Conservation (phyloP, 2,329 filamentous ascomycete species). For the Nemania abortiva region DNA sequence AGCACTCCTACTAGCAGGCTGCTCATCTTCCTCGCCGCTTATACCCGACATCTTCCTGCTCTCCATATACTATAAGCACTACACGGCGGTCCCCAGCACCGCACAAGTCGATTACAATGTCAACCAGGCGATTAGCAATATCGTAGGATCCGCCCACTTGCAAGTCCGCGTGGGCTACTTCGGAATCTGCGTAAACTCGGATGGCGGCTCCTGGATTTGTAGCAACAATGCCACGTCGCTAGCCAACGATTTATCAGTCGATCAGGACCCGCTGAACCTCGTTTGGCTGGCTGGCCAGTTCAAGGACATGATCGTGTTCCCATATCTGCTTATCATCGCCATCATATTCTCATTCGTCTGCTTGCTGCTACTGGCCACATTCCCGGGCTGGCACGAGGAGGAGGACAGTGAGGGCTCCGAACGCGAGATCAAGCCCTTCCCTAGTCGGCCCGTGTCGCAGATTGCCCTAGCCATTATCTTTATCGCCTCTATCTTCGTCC, state of each 20-base stretch:
- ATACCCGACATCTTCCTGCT: conserved; percentile 98
- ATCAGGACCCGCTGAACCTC: conserved; percentile 95
- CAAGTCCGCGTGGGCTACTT: conserved; percentile 98
- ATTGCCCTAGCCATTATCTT: conserved; percentile 94
- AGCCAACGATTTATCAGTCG: conserved; percentile 87
- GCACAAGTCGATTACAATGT: conserved; percentile 92
- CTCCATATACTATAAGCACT: conserved; percentile 94
- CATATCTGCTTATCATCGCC: conserved; percentile 96
- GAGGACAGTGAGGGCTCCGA: conserved; percentile 83
- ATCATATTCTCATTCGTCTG: conserved; percentile 98
- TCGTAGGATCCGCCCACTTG: conserved; percentile 84
- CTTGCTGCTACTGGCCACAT: conserved; percentile 93
- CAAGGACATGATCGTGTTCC: conserved; percentile 98
- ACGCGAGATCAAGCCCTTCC: conserved; percentile 93
- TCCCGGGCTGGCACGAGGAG: conserved; percentile 97
- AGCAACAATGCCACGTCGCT: conserved; percentile 96
- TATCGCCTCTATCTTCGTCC: conserved; percentile 75
- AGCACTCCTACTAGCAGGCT: conserved; percentile 94
- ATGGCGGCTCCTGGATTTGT: conserved; percentile 92
- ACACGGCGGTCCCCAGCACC: conserved; percentile 83
- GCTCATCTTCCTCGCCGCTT: conserved; percentile 93
- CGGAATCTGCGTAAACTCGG: conserved; percentile 93
- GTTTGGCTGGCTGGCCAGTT: conserved; percentile 98
- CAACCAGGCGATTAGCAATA: conserved; percentile 86
- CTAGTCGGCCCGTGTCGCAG: conserved; percentile 91